A percentile compares a stretch with the other conserved stretches of the same genome.
phyloP scores from a whole-genome alignment of 192 early-diverging fungal species.

The Phlyctochytrium arcticum region DNA sequence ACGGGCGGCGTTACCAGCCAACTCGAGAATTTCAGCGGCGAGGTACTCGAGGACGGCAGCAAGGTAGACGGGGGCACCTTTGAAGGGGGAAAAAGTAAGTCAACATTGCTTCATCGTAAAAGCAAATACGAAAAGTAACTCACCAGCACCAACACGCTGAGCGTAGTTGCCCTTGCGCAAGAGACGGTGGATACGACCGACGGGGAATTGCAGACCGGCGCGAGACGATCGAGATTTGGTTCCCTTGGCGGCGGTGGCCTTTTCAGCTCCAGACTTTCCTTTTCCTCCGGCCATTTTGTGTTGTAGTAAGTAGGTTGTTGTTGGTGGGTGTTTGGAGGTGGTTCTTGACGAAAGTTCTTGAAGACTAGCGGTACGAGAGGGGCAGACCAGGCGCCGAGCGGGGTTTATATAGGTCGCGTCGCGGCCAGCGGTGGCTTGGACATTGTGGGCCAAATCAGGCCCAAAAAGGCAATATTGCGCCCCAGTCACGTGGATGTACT shows the following conservation, averaged over 20 bases:
- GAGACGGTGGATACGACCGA: slow-evolving; percentile 91
- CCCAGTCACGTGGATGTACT: too few relatives aligned
- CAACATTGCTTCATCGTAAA: background rate
- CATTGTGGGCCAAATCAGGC: background rate
- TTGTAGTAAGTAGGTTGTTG: slow-evolving; percentile 11
- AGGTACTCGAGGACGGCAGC: slow-evolving; percentile 96
- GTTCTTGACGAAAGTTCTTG: background rate
- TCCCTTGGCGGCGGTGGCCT: slow-evolving; percentile 7
- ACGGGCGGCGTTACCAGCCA: slow-evolving; percentile 92
- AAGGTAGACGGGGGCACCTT: slow-evolving; percentile 86
- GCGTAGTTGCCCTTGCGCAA: slow-evolving; percentile 94
- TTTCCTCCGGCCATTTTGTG: slow-evolving; percentile 37
- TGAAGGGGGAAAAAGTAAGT: background rate
- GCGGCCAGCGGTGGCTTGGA: too few relatives aligned
- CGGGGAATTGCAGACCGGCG: slow-evolving; percentile 90
- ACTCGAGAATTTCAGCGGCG: slow-evolving; percentile 92
- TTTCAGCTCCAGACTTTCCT: slow-evolving; percentile 43
- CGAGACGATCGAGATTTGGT: slow-evolving; percentile 78
- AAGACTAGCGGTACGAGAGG: background rate
- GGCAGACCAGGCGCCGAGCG: too few relatives aligned
- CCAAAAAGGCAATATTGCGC: background rate
- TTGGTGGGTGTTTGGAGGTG: slow-evolving; percentile 5
- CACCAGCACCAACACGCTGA: slow-evolving; percentile 80
- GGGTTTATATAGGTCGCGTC: too few relatives aligned
- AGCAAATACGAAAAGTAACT: background rate